Evolutionary conservation across 1,139 yeast genomes (phyloP).

Genomic region (Blastobotrys proliferans): DNA sequence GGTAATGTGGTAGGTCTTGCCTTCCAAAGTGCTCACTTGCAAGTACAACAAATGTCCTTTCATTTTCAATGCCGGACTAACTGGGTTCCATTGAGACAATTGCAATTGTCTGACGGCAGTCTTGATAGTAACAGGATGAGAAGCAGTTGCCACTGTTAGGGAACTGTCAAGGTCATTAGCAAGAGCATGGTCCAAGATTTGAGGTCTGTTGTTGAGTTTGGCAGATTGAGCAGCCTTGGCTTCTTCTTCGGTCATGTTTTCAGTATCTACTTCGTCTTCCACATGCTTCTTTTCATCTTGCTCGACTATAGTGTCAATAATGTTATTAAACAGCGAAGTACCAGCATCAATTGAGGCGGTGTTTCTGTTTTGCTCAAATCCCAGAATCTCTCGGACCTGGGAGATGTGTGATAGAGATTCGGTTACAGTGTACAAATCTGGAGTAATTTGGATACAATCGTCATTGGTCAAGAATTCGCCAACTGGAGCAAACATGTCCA

Average conservation of each 20-base stretch:
- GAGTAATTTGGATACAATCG: slow-evolving; percentile 36
- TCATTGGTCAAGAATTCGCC: slow-evolving; percentile 28
- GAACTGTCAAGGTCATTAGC: slow-evolving; percentile 4
- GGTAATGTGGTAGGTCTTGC: slow-evolving; percentile 73
- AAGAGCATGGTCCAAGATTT: slow-evolving; percentile 22
- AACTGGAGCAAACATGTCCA: slow-evolving; percentile 33
- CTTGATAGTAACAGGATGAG: slow-evolving; percentile 14
- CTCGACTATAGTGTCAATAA: slow-evolving; percentile 23
- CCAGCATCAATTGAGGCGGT: slow-evolving; percentile 37
- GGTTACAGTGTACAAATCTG: slow-evolving; percentile 45
- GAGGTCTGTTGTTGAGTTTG: slow-evolving; percentile 19
- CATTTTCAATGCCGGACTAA: slow-evolving; percentile 50
- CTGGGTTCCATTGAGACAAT: slow-evolving; percentile 86
- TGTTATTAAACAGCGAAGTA: slow-evolving; percentile 36
- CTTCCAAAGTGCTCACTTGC: slow-evolving; percentile 72
- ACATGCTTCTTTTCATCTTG: slow-evolving; percentile 27
- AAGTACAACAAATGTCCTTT: slow-evolving; percentile 82
- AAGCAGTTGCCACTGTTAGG: slow-evolving; percentile 1
- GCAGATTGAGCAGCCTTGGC: slow-evolving; percentile 10
- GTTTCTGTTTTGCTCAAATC: slow-evolving; percentile 37
- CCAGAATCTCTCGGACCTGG: slow-evolving; percentile 46
- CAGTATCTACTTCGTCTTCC: slow-evolving; percentile 12
- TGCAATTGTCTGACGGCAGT: slow-evolving; percentile 48
- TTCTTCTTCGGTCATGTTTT: slow-evolving; percentile 14
- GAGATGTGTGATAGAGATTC: slow-evolving; percentile 46